Conservation (phyloP, 1,284 basidiomycete species). For the Austroboletus niveus region DNA sequence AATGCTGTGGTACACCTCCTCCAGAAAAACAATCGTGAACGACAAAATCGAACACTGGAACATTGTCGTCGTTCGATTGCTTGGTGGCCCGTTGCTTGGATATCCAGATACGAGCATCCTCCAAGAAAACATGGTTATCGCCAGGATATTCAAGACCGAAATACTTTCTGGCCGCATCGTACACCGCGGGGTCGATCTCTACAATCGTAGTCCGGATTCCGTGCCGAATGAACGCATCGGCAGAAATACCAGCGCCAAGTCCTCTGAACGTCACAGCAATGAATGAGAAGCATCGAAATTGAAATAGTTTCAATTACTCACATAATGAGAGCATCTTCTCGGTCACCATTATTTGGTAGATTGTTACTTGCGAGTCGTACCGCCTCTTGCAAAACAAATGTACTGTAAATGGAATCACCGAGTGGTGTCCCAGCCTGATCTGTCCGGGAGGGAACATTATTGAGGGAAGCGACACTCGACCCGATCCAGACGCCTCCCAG, state of each 20-base stretch:
- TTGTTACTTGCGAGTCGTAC: constrained; percentile 61
- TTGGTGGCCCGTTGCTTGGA: constrained; percentile 36
- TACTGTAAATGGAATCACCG: constrained; percentile 78
- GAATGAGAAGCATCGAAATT: background rate
- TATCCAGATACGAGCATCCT: constrained; percentile 75
- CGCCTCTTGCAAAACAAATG: constrained; percentile 86
- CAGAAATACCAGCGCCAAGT: constrained; percentile 80
- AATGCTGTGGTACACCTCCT: constrained; percentile 76
- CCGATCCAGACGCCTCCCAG: constrained; percentile 87
- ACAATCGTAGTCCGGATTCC: constrained; percentile 68
- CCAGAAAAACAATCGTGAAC: constrained; percentile 93
- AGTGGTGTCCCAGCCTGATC: constrained; percentile 57
- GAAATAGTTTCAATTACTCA: constrained; percentile 35
- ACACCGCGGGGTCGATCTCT: constrained; percentile 88
- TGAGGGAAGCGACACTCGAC: constrained; percentile 43
- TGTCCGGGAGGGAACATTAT: constrained; percentile 38
- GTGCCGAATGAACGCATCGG: constrained; percentile 68
- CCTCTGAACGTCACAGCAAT: constrained; percentile 51
- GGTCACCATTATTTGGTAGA: constrained; percentile 29
- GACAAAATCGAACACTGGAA: constrained; percentile 65
- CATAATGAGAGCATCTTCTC: constrained; percentile 69
- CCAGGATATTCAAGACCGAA: constrained; percentile 73
- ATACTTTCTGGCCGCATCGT: constrained; percentile 73
- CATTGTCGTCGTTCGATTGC: constrained; percentile 29
- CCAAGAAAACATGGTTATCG: constrained; percentile 57